Base-by-base conservation (phyloP, 495 filamentous ascomycete species). In the Astrothelium macrocarpum region DNA sequence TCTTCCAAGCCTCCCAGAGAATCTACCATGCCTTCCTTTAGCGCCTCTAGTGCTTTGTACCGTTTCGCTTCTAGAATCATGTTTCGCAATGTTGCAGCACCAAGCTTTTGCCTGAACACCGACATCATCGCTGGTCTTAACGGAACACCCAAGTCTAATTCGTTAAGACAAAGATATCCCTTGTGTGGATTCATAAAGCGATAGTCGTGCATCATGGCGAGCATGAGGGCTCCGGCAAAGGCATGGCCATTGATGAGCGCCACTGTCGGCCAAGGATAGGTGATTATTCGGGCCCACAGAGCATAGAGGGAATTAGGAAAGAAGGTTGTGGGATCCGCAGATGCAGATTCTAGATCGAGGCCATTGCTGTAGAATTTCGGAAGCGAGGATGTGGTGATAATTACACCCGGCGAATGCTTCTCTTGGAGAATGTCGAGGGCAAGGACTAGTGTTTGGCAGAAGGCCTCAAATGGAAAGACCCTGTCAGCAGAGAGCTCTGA, bases 361-460 rank as follows among this genome's bases (percentile, higher is more conserved):
- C 89, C 89, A 74, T 91, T 91, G 73, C 82, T 86, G 76, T 88
- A 93, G 79, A 93, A 93, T 70, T 92, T 93, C 59, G 78, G 69
- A 53, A 91, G 87, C 31, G 79, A 81, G 56, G 81, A 85, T 5
- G 89, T 93, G 0, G 89, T 91, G 31, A 93, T 73, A 2, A 90
- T 76, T 0, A 91, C 89, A 53, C 89, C 89, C 32, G 82, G 83
- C 0, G 82, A 79, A 65, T 85, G 82, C 11, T 80, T 75, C 59
- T 85, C 81, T 67, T 91, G 87, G 65, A 93, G 73, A 32, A 87
- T 81, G 71, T 91, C 87, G 64, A 92, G 83, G 2, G 88, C 85
- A 18, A 85, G 78, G 32, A 87, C 69, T 25, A 91, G 67, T 34
- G 89, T 78, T 53, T 82, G 75, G 76, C 84, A 87, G 68, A 90